phyloP scores from a whole-genome alignment of 257 asterid genomes.

The Przewalskia tangutica region DNA sequence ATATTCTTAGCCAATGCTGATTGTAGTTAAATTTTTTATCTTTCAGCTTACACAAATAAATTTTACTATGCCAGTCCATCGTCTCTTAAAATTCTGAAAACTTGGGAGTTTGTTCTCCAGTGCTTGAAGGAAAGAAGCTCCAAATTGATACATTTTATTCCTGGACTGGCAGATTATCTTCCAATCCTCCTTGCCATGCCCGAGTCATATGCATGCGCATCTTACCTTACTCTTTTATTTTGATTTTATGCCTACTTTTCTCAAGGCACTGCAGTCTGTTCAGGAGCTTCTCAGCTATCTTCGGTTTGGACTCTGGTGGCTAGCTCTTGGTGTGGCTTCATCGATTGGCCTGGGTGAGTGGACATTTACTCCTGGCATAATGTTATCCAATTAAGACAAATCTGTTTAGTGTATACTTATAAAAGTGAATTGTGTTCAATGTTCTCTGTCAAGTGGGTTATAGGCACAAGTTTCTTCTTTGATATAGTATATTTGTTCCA shows the following conservation, averaged over 20 bases:
- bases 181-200: neutral
- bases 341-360: slow-evolving; percentile 31
- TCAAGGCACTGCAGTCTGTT: slow-evolving; percentile 14
- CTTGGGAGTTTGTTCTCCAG: neutral
- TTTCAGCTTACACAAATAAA: neutral
- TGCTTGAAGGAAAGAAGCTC: neutral
- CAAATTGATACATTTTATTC: neutral
- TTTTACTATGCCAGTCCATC: neutral
- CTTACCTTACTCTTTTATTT: neutral
- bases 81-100: neutral
- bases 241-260: neutral
- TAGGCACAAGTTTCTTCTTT: neutral
- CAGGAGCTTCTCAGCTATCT: slow-evolving; percentile 20
- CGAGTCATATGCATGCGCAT: neutral
- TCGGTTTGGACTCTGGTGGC: slow-evolving; percentile 30
- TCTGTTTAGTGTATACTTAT: neutral
- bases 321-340: slow-evolving; percentile 35
- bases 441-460: neutral
- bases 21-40: neutral
- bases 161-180: neutral
- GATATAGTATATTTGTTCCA: neutral
- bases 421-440: neutral
- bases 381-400: neutral
- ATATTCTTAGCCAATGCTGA: neutral
- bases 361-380: neutral